Evolutionary conservation across 306 rosid genomes (phyloP), one percentile per base, ranked within the genome.

Genomic region (Alnus rubra): DNA sequence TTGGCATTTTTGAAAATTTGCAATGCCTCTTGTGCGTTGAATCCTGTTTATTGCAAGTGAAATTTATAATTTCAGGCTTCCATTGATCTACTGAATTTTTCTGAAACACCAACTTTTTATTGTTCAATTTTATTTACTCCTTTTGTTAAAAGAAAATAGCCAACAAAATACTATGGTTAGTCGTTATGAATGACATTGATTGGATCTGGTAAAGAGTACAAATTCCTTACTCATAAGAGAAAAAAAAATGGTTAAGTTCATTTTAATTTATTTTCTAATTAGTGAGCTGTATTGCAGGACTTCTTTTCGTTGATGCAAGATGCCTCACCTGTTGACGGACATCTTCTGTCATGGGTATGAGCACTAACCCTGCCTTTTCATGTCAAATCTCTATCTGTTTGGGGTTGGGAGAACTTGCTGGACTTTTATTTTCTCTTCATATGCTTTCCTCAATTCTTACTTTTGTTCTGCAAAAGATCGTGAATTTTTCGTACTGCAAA

Each of bases 261-360:
- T 48, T 49, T 44, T 28, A 74, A 33, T 74, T 78, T 64, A 31
- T 75, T 70, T 80, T 12, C 67, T 67, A 23, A 67, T 63, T 45
- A 49, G 54, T 75, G 71, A 68, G 42, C 71, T 69, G 75, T 75
- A 59, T 75, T 84, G 82, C 88, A 94, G 98, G 97, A 91, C 15
- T 94, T 89, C 81, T 86, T 91, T 83, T 91, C 90, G 7, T 76
- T 87, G 83, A 76, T 94, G 78, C 89, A 82, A 75, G 92, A 91
- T 59, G 97, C 90, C 44, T 81, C 89, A 4, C 87, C 78, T 69
- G 84, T 92, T 82, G 97, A 94, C 65, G 98, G 97, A 69, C 97
- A 92, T 89, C 93, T 94, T 78, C 85, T 94, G 50, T 85, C 85
- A 80, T 87, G 97, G 97, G 98, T 94, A 91, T 80, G 92, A 58